Percentiles rank a stretch among this genome's conserved stretches.
These are phyloP conservation scores for Didymella pinodella DNA, from an alignment of 2,329 filamentous ascomycete species.

Conservation along the genomic window DNA sequence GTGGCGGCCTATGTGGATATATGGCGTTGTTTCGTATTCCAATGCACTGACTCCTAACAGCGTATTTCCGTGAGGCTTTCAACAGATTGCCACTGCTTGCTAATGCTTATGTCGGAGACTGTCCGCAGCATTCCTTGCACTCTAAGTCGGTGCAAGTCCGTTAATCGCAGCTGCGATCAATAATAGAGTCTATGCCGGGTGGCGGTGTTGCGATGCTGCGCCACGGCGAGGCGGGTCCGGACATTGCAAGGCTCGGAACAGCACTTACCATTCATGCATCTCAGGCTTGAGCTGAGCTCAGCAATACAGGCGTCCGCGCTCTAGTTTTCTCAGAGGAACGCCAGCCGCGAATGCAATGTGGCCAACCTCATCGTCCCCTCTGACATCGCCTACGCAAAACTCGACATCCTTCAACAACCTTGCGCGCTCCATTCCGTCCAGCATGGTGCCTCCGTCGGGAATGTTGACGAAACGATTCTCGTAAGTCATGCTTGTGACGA, in stretches of 20 bases:
- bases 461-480: conserved; percentile 45
- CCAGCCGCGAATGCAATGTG: conserved; percentile 50
- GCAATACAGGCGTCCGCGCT: conserved; percentile 38
- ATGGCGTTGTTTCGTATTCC: conserved; percentile 16
- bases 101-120: neutral
- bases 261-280: conserved; percentile 2
- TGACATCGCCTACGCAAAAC: conserved; percentile 45
- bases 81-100: neutral
- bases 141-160: neutral
- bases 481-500: conserved; percentile 50
- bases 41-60: neutral
- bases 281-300: conserved; percentile 14
- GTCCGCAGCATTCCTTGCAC: neutral
- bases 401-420: conserved; percentile 44
- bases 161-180: neutral
- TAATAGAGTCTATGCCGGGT: neutral
- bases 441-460: conserved; percentile 38
- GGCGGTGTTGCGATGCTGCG: conserved; percentile 23
- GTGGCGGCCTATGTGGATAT: conserved; percentile 2
- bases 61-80: neutral
- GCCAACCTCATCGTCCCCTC: conserved; percentile 39
- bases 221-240: conserved; percentile 20
- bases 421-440: conserved; percentile 47
- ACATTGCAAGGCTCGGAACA: conserved; percentile 18
- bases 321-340: conserved; percentile 36